Evolutionary conservation across 228 moss, liverwort and hornwort genomes (phyloP), one percentile per base, ranked within the genome.

Genomic region (Sphagnum fallax): DNA sequence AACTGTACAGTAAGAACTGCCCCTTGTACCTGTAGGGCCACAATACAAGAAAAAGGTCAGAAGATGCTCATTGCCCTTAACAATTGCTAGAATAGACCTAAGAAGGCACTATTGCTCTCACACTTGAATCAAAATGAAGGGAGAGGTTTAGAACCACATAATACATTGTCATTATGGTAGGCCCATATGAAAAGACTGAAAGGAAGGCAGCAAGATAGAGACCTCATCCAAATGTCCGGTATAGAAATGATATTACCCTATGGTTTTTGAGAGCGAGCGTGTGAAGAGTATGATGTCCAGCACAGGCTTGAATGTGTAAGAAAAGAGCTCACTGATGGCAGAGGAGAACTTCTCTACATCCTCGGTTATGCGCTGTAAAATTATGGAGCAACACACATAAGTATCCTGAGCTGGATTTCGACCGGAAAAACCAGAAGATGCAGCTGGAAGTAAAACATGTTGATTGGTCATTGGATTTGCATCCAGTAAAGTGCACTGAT

Each of bases 221-320:
- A 7, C 62, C 62, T 62, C 47, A 6, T 62, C 47, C 4, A 62
- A 16, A 62, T 16, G 47, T 62, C 9, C 4, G 16, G 47, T 62
- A 16, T 62, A 16, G 0, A 62, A 62, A 52, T 14, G 52, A 78
- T 67, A 58, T 55, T 78, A 84, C 81, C 81, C 81, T 63, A 84
- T 81, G 63, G 49, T 78, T 72, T 48, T 76, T 48, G 84, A 53
- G 67, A 84, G 78, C 50, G 85, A 85, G 74, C 85, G 85, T 14
- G 85, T 79, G 72, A 85, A 85, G 51, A 85, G 79, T 16, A 85
- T 67, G 75, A 85, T 81, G 75, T 85, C 85, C 76, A 85, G 49
- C 71, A 79, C 75, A 57, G 85, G 81, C 72, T 85, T 85, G 75
- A 85, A 85, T n/a, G 85, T 81, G 68, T 85, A 85, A 52, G 85